Evolutionary conservation across 768 basidiomycete species (phyloP).

Genomic region (Termitomyces sp.): DNA sequence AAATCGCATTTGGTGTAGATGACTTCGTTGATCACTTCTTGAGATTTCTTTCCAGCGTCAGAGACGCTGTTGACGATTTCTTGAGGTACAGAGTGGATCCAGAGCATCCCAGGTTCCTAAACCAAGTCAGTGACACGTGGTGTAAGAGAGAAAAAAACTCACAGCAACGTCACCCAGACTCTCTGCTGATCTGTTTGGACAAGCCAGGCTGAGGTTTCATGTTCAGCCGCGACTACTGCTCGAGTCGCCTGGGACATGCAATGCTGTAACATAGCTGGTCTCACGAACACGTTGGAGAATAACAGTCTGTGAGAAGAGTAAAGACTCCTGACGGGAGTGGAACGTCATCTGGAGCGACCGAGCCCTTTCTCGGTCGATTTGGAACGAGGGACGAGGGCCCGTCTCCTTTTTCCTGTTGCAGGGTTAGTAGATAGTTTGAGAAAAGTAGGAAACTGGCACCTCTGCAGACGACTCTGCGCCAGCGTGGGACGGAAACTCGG

Average conservation of each 20-base stretch:
- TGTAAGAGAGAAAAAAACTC: slow-evolving; percentile 16
- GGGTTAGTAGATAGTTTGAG: background rate
- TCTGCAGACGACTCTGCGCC: slow-evolving; percentile 21
- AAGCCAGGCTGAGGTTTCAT: slow-evolving; percentile 94
- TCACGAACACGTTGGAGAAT: slow-evolving; percentile 93
- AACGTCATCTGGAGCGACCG: slow-evolving; percentile 50
- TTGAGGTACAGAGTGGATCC: slow-evolving; percentile 95
- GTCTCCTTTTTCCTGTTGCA: slow-evolving; percentile 23
- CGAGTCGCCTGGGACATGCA: slow-evolving; percentile 87
- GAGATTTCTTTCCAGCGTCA: slow-evolving; percentile 89
- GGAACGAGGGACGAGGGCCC: slow-evolving; percentile 19
- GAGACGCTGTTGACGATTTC: slow-evolving; percentile 91
- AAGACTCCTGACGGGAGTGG: slow-evolving; percentile 90
- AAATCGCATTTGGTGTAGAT: slow-evolving; percentile 94
- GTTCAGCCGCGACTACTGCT: slow-evolving; percentile 91
- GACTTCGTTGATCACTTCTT: slow-evolving; percentile 98
- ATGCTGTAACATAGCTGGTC: slow-evolving; percentile 97
- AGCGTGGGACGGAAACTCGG: slow-evolving; percentile 9
- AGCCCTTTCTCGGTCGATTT: slow-evolving; percentile 32
- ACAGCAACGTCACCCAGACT: slow-evolving; percentile 78
- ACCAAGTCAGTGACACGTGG: no score
- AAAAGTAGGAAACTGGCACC: slow-evolving; percentile 9
- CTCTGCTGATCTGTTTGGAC: slow-evolving; percentile 77
- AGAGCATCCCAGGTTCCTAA: slow-evolving; percentile 64
- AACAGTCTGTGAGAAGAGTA: slow-evolving; percentile 94